Evolutionary conservation across 208 protist species (phyloP).

Genomic region (Leishmania braziliensis): DNA sequence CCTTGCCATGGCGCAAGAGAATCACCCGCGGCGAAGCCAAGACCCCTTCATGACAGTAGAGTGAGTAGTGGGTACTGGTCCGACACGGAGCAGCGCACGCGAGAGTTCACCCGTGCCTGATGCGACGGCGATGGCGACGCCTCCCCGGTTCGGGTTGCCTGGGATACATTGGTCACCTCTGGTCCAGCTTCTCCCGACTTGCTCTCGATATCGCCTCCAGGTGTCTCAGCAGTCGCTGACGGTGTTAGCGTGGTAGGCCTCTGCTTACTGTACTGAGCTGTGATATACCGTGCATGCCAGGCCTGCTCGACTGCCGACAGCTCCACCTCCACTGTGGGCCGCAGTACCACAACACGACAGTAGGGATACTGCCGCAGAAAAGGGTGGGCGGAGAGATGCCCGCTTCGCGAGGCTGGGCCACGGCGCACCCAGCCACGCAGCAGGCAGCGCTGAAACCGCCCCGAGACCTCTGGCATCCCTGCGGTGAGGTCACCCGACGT

Average conservation of each 20-base stretch:
- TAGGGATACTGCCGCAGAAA: constrained; percentile 46
- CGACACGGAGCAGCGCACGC: constrained; percentile 58
- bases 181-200: background rate
- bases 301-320: constrained; percentile 41
- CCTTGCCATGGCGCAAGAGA: background rate
- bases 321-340: constrained; percentile 45
- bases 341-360: constrained; percentile 58
- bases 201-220: background rate
- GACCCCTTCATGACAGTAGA: constrained; percentile 37
- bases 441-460: constrained; percentile 75
- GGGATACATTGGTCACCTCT: background rate
- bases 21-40: background rate
- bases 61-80: constrained; percentile 80
- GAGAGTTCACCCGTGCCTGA: constrained; percentile 10
- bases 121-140: constrained; percentile 6
- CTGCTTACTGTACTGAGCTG: constrained; percentile 7
- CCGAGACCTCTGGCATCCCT: constrained; percentile 57
- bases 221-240: background rate
- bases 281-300: constrained; percentile 41
- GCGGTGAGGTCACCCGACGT: constrained; percentile 11
- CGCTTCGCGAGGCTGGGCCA: constrained; percentile 31
- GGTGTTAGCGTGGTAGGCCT: background rate
- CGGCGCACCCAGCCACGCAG: constrained; percentile 38
- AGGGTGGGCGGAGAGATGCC: constrained; percentile 40
- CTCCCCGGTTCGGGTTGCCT: background rate